Evolutionary conservation across 2,329 filamentous ascomycete species (phyloP).

Genomic region (Dactylellina sp.): DNA sequence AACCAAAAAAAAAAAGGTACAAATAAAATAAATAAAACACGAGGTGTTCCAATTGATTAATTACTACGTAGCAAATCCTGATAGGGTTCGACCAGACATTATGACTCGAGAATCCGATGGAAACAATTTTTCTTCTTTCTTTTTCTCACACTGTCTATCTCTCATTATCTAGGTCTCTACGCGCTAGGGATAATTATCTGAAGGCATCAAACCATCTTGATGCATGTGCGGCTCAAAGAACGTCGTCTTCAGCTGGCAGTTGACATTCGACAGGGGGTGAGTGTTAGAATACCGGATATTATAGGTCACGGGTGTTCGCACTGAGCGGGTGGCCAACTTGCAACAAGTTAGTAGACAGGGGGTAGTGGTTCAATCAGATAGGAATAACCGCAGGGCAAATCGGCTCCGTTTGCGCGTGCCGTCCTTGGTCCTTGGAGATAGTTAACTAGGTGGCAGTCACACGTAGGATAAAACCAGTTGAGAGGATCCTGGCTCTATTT

Average conservation of each 20-base stretch:
- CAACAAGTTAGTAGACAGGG: slow-evolving; percentile 5
- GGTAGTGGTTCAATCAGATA: neutral
- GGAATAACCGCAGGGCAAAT: neutral
- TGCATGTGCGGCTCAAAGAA: slow-evolving; percentile 46
- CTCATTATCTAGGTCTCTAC: neutral
- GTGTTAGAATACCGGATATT: slow-evolving; percentile 23
- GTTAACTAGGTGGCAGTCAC: too few species aligned
- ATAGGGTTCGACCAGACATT: slow-evolving; percentile 19
- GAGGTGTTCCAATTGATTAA: neutral
- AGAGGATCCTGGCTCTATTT: slow-evolving; percentile 7
- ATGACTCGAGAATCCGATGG: neutral
- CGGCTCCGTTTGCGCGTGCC: neutral
- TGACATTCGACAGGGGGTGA: slow-evolving; percentile 19
- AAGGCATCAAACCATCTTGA: slow-evolving; percentile 14
- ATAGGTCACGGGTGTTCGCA: slow-evolving; percentile 53
- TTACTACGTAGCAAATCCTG: slow-evolving; percentile 29
- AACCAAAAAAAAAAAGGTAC: too few species aligned
- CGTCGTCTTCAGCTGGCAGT: slow-evolving; percentile 20
- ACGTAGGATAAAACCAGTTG: slow-evolving; percentile 21
- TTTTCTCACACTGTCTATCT: neutral
- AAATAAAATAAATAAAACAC: too few species aligned
- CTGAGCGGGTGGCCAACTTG: slow-evolving; percentile 26
- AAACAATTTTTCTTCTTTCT: neutral
- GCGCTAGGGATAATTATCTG: slow-evolving; percentile 31
- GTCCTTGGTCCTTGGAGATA: neutral